Conservation (phyloP, 164 flowering plant species). For the Euptelea pleiosperma region DNA sequence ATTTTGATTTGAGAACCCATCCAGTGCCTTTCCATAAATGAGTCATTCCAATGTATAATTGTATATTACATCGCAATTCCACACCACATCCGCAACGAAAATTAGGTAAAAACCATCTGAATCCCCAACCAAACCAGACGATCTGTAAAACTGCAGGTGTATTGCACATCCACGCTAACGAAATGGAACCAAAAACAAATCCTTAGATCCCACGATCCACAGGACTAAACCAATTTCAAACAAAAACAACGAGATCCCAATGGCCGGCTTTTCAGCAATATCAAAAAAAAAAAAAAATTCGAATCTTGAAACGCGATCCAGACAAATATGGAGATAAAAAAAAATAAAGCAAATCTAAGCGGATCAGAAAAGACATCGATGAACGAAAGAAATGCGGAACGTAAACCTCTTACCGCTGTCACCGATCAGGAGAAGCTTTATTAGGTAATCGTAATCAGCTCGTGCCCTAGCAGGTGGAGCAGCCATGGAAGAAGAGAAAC, state of each 20-base stretch:
- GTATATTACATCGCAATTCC: not conserved
- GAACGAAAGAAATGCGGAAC: no score
- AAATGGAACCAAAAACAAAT: not conserved
- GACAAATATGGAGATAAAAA: not conserved
- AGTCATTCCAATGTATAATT: no score
- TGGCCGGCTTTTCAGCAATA: no score
- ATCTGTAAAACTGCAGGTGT: not conserved
- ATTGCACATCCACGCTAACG: no score
- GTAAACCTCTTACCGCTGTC: conserved; percentile 46
- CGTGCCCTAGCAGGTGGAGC: conserved; percentile 65
- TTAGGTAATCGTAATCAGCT: conserved; percentile 58
- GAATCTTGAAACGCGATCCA: conserved; percentile 12
- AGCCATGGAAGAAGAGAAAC: conserved; percentile 37
- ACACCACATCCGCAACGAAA: no score
- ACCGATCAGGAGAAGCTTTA: conserved; percentile 57
- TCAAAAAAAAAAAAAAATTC: not conserved
- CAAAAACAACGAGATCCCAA: no score
- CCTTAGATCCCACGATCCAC: not conserved
- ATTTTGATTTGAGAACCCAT: no score
- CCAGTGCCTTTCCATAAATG: no score
- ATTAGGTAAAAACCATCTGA: not conserved
- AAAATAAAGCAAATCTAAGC: not conserved
- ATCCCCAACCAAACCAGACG: not conserved
- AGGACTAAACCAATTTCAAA: not conserved
- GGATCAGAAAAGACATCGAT: not conserved